Evolutionary conservation across 1,284 basidiomycete species (phyloP).

Genomic region (Sphaerobolus stellatus): DNA sequence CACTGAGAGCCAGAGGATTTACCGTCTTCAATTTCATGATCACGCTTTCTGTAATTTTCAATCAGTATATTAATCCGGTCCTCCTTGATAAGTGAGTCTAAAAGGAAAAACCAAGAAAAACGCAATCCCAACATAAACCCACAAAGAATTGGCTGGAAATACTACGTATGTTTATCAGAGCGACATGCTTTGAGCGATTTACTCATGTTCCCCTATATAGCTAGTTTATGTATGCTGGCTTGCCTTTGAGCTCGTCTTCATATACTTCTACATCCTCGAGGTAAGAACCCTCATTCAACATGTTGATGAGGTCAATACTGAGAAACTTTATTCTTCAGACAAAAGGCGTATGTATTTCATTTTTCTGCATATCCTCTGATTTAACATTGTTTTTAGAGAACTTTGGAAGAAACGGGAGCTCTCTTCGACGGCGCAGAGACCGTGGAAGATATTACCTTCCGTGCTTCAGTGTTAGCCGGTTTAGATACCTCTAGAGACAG

Average conservation of each 20-base stretch:
- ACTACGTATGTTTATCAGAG: conserved; percentile 28
- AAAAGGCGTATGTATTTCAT: conserved; percentile 35
- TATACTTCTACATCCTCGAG: conserved; percentile 40
- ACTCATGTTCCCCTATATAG: conserved; percentile 19
- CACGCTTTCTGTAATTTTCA: conserved; percentile 55
- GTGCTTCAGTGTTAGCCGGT: neutral
- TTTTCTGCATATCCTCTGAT: conserved; percentile 11
- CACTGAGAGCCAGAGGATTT: conserved; percentile 61
- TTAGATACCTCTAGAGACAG: neutral
- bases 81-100: neutral
- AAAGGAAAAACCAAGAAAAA: conserved; percentile 25
- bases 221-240: conserved; percentile 44
- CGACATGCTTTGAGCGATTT: neutral
- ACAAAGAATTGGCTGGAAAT: conserved; percentile 37
- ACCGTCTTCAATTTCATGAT: conserved; percentile 54
- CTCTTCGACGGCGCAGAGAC: conserved; percentile 2
- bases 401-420: conserved; percentile 40
- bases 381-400: neutral
- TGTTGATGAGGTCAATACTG: neutral
- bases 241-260: conserved; percentile 37
- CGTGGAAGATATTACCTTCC: neutral
- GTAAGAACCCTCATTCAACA: neutral
- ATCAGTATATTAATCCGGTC: conserved; percentile 40
- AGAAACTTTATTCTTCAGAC: conserved; percentile 27
- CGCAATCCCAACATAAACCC: conserved; percentile 36